These are phyloP conservation scores for Sarocladium brachiariae DNA, from an alignment of 2,329 filamentous ascomycete species.

Conservation along the genomic window DNA sequence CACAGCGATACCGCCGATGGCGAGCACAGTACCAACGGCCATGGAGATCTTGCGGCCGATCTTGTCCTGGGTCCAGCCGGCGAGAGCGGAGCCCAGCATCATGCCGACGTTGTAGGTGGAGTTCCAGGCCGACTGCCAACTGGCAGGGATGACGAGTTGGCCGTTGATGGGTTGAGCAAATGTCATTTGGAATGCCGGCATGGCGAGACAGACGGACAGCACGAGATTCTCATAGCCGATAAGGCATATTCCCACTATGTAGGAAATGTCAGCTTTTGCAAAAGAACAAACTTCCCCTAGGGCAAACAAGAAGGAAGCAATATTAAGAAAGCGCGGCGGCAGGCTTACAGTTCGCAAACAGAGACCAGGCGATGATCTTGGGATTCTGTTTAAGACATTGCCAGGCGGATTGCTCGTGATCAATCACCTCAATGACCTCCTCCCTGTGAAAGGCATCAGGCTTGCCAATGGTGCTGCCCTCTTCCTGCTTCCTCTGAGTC, in stretches of 20 bases:
- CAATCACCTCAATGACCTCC: neutral
- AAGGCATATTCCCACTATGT: neutral
- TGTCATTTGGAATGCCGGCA: constrained; percentile 17
- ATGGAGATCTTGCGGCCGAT: constrained; percentile 15
- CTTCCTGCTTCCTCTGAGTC: neutral
- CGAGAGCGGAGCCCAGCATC: constrained; percentile 14
- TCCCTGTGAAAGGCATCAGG: neutral
- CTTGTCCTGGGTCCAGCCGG: constrained; percentile 16
- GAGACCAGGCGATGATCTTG: neutral
- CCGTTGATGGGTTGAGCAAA: constrained; percentile 16
- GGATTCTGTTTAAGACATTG: neutral
- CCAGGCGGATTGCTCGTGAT: neutral
- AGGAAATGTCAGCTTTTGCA: neutral
- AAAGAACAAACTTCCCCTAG: neutral
- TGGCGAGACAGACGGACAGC: constrained; percentile 15
- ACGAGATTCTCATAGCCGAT: constrained; percentile 16
- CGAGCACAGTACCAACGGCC: constrained; percentile 11
- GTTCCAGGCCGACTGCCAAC: constrained; percentile 19
- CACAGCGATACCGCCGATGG: constrained; percentile 15
- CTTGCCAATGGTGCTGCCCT: neutral
- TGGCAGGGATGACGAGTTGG: constrained; percentile 16
- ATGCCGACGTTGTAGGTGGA: constrained; percentile 16
- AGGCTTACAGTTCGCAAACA: neutral
- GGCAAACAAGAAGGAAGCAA: neutral
- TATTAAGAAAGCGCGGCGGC: neutral